Evolutionary conservation across 75 land plant genomes (phyloP), one percentile per base, ranked within the genome.

Genomic region (Cryptomeria japonica): DNA sequence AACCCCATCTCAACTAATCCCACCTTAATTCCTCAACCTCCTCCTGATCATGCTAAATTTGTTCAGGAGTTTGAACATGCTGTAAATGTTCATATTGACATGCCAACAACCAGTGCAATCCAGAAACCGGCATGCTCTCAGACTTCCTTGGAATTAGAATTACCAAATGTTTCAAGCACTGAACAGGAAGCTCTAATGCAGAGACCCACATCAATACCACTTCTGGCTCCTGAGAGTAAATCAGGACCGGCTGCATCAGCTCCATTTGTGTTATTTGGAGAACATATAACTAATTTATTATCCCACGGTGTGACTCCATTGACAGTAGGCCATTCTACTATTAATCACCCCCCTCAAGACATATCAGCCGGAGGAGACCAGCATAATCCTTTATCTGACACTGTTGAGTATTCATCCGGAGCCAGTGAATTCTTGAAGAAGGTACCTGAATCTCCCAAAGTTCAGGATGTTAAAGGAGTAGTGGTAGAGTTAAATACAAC

Each of bases 261-360:
- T 13, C 84, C 84, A 25, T 41, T 82, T 82, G 4, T 46, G 10
- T 28, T 44, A 82, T 82, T 82, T 82, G 34, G 34, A n/a, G 84
- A 82, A 82, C 51, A 82, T 28, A 82, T 38, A 2, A 46, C 15
- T 2, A 12, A n/a, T 46, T 28, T 46, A 25, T 82, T 11, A 91
- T 91, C 76, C 91, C 90, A 72, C 91, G 89, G 86, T 76, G 87
- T 49, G 76, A 16, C 46, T 70, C 61, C 87, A 91, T 87, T 88
- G 89, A 78, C 93, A 90, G 32, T 79, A 89, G 76, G 91, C 91
- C 58, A 15, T 89, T 68, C 83, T 90, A 32, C 89, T 86, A 53
- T 37, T 87, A 41, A 47, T 76, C 14, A 86, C 72, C 80, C 83
- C 37, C 42, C 85, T 55, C 44, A 75, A 88, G 47, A 68, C 55